phyloP scores from a whole-genome alignment of 2,329 filamentous ascomycete species.

The Penicillium brasilianum region DNA sequence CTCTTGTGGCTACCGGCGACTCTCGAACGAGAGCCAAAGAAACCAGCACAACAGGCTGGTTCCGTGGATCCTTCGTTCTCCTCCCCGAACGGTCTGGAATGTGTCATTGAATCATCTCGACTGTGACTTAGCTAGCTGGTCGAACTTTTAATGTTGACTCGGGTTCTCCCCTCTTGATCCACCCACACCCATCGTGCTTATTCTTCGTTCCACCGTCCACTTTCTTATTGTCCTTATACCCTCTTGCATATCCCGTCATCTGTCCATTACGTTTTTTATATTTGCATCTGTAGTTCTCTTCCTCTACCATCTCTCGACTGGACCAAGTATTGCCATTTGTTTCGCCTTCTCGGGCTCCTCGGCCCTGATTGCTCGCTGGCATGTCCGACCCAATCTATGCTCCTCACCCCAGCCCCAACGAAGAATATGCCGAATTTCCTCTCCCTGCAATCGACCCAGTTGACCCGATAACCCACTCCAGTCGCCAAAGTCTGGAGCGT shows the following conservation, averaged over 20 bases:
- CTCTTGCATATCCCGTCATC: background rate
- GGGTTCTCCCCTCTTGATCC: background rate
- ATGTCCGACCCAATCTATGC: constrained; percentile 26
- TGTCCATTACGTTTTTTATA: background rate
- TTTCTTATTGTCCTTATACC: background rate
- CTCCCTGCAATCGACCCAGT: constrained; percentile 11
- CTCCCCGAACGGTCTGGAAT: constrained; percentile 6
- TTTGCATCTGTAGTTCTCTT: too few species aligned
- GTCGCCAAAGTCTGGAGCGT: constrained; percentile 25
- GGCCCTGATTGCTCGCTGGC: background rate
- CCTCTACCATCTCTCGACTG: background rate
- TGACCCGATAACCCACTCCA: constrained; percentile 3
- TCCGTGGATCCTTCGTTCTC: constrained; percentile 1
- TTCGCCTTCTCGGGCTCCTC: background rate
- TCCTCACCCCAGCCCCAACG: constrained; percentile 31
- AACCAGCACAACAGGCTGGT: background rate
- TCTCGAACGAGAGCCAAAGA: background rate
- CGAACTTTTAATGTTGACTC: background rate
- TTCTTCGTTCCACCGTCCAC: background rate
- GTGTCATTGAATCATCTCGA: background rate
- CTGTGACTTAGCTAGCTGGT: background rate
- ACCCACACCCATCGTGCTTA: background rate
- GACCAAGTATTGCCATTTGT: background rate
- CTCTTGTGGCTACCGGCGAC: background rate
- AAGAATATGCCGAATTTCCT: constrained; percentile 31